Percentiles rank a stretch among this genome's conserved stretches.
Evolutionary conservation across 1,139 yeast species (phyloP).

Genomic region (Saccharomyces pastorianus): DNA sequence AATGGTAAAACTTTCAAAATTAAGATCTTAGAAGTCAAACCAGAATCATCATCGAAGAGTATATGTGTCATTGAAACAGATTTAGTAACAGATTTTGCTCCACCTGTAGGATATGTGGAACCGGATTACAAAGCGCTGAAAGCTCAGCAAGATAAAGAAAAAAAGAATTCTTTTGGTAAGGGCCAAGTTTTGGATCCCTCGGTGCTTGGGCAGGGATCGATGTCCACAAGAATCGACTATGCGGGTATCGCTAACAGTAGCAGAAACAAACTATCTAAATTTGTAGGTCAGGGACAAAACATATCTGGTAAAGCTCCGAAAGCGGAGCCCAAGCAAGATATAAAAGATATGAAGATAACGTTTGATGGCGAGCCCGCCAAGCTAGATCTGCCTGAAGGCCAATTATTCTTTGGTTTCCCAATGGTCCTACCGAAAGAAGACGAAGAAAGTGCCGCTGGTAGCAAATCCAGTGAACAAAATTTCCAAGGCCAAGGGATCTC

Average conservation of each 20-base stretch:
- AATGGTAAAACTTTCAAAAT: slow-evolving; percentile 74
- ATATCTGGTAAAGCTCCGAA: slow-evolving; percentile 51
- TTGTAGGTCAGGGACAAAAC: slow-evolving; percentile 62
- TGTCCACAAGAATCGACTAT: slow-evolving; percentile 73
- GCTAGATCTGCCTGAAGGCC: slow-evolving; percentile 69
- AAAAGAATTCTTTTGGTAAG: slow-evolving; percentile 11
- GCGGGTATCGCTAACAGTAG: slow-evolving; percentile 46
- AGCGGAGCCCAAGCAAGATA: slow-evolving; percentile 8
- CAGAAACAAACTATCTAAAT: slow-evolving; percentile 29
- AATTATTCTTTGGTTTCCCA: slow-evolving; percentile 90
- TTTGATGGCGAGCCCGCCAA: slow-evolving; percentile 59
- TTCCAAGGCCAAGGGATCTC: slow-evolving; percentile 64
- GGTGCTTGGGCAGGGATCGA: slow-evolving; percentile 47
- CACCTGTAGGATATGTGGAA: slow-evolving; percentile 97
- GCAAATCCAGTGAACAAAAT: slow-evolving; percentile 23
- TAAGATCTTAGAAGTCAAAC: slow-evolving; percentile 81
- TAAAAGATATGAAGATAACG: slow-evolving; percentile 23
- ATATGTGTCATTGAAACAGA: slow-evolving; percentile 96
- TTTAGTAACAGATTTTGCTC: slow-evolving; percentile 94
- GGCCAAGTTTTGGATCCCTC: slow-evolving; percentile 32
- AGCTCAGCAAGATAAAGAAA: slow-evolving; percentile 13
- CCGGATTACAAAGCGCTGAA: slow-evolving; percentile 46
- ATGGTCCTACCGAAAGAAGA: slow-evolving; percentile 59
- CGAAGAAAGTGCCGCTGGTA: slow-evolving; percentile 34
- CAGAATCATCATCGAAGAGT: slow-evolving; percentile 54